Percentiles rank a stretch among this genome's conserved stretches.
Conservation (phyloP, 2,329 filamentous ascomycete species). For the Exophiala oligosperma region DNA sequence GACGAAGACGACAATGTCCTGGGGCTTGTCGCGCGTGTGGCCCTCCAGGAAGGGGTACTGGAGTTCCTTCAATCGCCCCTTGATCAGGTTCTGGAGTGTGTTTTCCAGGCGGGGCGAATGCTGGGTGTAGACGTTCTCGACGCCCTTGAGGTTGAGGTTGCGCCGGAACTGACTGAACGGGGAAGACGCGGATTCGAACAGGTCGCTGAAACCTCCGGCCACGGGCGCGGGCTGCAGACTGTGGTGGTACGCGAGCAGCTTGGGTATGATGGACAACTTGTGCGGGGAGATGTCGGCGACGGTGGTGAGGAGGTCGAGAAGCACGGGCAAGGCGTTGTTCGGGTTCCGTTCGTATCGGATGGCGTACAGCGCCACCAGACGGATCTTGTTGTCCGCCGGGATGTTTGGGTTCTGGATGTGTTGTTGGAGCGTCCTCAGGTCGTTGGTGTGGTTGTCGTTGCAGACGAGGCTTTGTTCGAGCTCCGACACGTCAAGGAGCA, state of each 20-base stretch:
- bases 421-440: slow-evolving; percentile 88
- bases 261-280: slow-evolving; percentile 75
- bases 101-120: slow-evolving; percentile 85
- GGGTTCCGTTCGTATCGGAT: slow-evolving; percentile 87
- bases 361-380: slow-evolving; percentile 90
- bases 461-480: slow-evolving; percentile 95
- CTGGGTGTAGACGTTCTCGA: slow-evolving; percentile 98
- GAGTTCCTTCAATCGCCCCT: slow-evolving; percentile 80
- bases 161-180: slow-evolving; percentile 88
- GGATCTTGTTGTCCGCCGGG: slow-evolving; percentile 78
- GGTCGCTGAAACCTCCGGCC: slow-evolving; percentile 79
- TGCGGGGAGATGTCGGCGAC: slow-evolving; percentile 77
- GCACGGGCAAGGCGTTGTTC: slow-evolving; percentile 77
- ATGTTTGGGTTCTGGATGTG: slow-evolving; percentile 80
- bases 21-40: slow-evolving; percentile 88
- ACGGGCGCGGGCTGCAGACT: slow-evolving; percentile 78
- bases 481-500: slow-evolving; percentile 92
- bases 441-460: slow-evolving; percentile 88
- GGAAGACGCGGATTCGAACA: slow-evolving; percentile 79
- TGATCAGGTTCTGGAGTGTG: slow-evolving; percentile 89
- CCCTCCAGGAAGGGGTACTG: slow-evolving; percentile 94
- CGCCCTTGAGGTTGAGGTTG: slow-evolving; percentile 75
- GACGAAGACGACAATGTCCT: slow-evolving; percentile 95
- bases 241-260: slow-evolving; percentile 80
- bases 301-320: slow-evolving; percentile 81